A percentile compares a stretch with the other conserved stretches of the same genome.
Conservation (phyloP, 805 yeast species). For the Cyberlindnera saturnus region DNA sequence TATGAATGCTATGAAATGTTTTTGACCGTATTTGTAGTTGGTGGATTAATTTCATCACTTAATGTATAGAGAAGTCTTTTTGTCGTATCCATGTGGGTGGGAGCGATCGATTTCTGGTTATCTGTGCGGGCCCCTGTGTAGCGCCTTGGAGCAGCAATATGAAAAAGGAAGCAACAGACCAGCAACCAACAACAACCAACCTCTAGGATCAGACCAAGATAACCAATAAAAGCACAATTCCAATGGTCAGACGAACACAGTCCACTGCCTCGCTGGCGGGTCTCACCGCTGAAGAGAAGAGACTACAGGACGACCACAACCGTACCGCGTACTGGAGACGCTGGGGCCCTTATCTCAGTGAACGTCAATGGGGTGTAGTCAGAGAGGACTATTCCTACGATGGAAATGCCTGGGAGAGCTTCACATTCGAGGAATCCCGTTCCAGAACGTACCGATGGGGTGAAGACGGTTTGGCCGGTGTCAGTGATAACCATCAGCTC, state of each 20-base stretch:
- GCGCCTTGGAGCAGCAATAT: neutral
- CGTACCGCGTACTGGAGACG: slow-evolving; percentile 61
- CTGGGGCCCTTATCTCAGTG: slow-evolving; percentile 91
- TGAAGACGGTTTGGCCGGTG: slow-evolving; percentile 91
- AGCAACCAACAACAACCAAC: neutral
- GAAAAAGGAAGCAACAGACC: neutral
- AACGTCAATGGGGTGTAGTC: slow-evolving; percentile 76
- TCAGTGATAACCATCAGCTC: slow-evolving; percentile 75
- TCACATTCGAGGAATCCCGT: slow-evolving; percentile 79
- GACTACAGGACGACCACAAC: slow-evolving; percentile 28
- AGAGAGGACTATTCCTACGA: slow-evolving; percentile 81
- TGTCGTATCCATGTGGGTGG: too few relatives aligned
- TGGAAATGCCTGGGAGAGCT: slow-evolving; percentile 89
- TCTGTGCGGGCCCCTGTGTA: too few relatives aligned
- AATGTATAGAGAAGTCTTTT: too few relatives aligned
- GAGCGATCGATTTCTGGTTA: too few relatives aligned
- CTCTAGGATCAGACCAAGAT: neutral
- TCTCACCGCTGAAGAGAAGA: slow-evolving; percentile 29
- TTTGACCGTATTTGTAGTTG: neutral
- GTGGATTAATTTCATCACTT: neutral
- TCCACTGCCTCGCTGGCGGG: slow-evolving; percentile 23
- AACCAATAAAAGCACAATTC: neutral
- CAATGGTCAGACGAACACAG: slow-evolving; percentile 17
- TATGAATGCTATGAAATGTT: slow-evolving; percentile 1
- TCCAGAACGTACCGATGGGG: slow-evolving; percentile 90